phyloP scores from a whole-genome alignment of 2,329 filamentous ascomycete genomes.

The Penicillium concentricum region DNA sequence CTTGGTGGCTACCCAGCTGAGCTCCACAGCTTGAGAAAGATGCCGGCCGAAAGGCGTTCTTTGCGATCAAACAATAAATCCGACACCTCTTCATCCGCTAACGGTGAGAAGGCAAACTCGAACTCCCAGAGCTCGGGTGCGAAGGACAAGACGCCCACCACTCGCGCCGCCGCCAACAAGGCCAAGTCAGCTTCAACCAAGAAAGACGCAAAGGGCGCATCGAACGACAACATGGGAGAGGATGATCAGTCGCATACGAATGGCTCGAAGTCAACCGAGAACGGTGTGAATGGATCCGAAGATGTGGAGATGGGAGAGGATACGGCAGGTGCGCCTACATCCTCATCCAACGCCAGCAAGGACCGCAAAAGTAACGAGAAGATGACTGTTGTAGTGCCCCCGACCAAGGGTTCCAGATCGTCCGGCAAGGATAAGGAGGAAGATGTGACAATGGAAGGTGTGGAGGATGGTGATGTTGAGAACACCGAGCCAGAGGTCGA shows the following conservation, averaged over 20 bases:
- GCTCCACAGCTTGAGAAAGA: constrained; percentile 39
- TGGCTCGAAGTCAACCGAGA: constrained; percentile 68
- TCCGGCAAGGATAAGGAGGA: constrained; percentile 64
- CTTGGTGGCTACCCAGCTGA: constrained; percentile 31
- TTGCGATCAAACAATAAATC: constrained; percentile 49
- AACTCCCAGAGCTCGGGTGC: constrained; percentile 45
- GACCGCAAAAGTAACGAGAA: constrained; percentile 71
- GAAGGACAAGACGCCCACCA: constrained; percentile 46
- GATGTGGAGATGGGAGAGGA: constrained; percentile 72
- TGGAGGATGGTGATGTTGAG: constrained; percentile 41
- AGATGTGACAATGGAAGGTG: constrained; percentile 69
- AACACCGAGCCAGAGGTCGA: constrained; percentile 48
- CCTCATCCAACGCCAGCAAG: constrained; percentile 59
- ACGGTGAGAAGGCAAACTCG: constrained; percentile 47
- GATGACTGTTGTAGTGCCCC: constrained; percentile 79
- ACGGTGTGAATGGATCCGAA: constrained; percentile 63
- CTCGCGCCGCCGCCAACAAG: constrained; percentile 44
- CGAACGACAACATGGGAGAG: constrained; percentile 60
- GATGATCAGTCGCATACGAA: constrained; percentile 69
- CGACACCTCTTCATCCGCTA: constrained; percentile 47
- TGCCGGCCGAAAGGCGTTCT: constrained; percentile 49
- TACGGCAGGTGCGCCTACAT: constrained; percentile 51
- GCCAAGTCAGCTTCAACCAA: constrained; percentile 36
- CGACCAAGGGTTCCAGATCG: constrained; percentile 63
- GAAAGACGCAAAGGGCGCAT: constrained; percentile 39